phyloP scores from a whole-genome alignment of 345 rosid species.

The Leavenworthia alabamica region DNA sequence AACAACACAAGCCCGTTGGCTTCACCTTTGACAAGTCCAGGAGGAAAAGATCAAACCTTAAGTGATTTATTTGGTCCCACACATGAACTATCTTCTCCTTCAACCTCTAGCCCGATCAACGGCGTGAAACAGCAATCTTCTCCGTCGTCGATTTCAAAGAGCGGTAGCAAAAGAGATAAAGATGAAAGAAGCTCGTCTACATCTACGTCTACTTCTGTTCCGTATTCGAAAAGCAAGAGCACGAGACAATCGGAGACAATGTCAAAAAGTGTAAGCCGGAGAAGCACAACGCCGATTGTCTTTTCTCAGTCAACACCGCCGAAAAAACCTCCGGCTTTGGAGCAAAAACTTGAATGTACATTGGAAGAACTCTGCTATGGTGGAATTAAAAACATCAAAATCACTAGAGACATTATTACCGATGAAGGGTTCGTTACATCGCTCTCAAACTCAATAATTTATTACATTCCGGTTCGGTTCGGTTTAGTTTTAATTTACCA shows the following conservation, averaged over 20 bases:
- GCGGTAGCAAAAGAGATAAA: slow-evolving; percentile 27
- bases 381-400: slow-evolving; percentile 48
- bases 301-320: slow-evolving; percentile 61
- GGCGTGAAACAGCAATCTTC: slow-evolving; percentile 8
- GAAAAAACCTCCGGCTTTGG: slow-evolving; percentile 50
- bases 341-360: slow-evolving; percentile 66
- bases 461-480: neutral
- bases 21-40: slow-evolving; percentile 28
- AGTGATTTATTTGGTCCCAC: slow-evolving; percentile 15
- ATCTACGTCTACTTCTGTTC: slow-evolving; percentile 6
- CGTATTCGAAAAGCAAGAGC: slow-evolving; percentile 30
- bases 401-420: slow-evolving; percentile 49
- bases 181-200: slow-evolving; percentile 10
- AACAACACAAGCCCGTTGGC: slow-evolving; percentile 18
- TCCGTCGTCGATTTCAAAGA: slow-evolving; percentile 16
- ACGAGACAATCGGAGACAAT: slow-evolving; percentile 26
- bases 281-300: slow-evolving; percentile 48
- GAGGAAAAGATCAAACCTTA: slow-evolving; percentile 24
- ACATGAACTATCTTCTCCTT: slow-evolving; percentile 15
- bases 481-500: neutral
- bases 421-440: slow-evolving; percentile 58
- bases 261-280: slow-evolving; percentile 40
- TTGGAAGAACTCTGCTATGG: slow-evolving; percentile 73
- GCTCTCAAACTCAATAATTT: neutral
- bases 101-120: slow-evolving; percentile 10